Conservation (phyloP, 805 yeast genomes). For the Spathaspora boniae region DNA sequence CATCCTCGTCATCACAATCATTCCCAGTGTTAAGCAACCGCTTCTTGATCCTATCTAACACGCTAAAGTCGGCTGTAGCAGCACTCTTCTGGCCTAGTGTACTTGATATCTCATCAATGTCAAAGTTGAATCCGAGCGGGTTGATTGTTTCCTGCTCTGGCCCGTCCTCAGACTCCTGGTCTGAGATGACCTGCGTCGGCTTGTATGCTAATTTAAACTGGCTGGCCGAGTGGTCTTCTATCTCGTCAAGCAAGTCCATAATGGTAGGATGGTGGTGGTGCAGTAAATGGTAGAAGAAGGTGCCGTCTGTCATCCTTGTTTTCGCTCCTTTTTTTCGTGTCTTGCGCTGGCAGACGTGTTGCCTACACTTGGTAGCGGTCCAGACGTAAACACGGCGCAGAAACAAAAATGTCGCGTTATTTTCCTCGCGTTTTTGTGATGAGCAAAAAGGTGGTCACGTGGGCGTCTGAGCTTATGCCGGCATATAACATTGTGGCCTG, state of each 20-base stretch:
- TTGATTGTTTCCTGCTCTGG: constrained; percentile 3
- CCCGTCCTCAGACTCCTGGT: constrained; percentile 7
- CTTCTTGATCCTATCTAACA: constrained; percentile 24
- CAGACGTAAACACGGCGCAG: too few relatives aligned
- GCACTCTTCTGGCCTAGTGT: constrained; percentile 10
- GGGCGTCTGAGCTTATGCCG: too few relatives aligned
- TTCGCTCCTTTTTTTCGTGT: too few relatives aligned
- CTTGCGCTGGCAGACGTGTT: too few relatives aligned
- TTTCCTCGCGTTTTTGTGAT: too few relatives aligned
- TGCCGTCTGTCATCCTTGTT: too few relatives aligned
- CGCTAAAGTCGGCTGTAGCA: constrained; percentile 12
- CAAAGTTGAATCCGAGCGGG: constrained; percentile 8
- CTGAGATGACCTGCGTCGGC: neutral
- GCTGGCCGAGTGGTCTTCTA: constrained; percentile 14
- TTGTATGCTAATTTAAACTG: neutral
- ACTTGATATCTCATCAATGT: constrained; percentile 10
- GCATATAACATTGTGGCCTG: too few relatives aligned
- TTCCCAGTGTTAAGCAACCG: constrained; percentile 16
- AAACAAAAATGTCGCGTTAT: too few relatives aligned
- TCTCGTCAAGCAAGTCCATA: constrained; percentile 22
- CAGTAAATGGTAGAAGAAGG: too few relatives aligned
- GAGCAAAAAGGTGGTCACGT: too few relatives aligned
- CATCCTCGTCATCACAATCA: constrained; percentile 1
- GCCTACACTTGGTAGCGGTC: too few relatives aligned
- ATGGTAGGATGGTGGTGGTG: too few relatives aligned